Base-by-base conservation (phyloP, 2,329 filamentous ascomycete species). In the Penicillium expansum region DNA sequence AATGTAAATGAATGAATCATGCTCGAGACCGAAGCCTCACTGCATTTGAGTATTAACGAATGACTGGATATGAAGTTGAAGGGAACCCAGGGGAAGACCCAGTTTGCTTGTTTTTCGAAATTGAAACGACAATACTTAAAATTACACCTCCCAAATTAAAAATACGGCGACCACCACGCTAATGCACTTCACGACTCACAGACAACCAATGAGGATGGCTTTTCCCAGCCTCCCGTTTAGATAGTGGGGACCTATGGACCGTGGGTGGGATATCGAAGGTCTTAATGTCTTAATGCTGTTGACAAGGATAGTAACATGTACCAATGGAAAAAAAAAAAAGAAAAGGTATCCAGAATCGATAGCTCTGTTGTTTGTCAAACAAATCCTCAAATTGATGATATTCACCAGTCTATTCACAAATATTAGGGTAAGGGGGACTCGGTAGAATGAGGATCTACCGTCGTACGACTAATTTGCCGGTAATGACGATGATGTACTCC, bases 41-140 rank as follows among this genome's bases (percentile, higher is more conserved):
- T 49, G 52, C 56, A 62, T 57, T 56, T 60, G 56, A 57, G 48
- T 58, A 62, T 59, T 57, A 71, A 69, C 63, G 69, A 71, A 69
- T 67, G 69, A 69, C 60, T 71, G 62, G 38, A 47, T 53, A 33
- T 57, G 55, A 51, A 43, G 47, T 9, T 37, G 48, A 39, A 43
- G 38, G 41, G 33, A 49, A 38, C 18, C 43, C 55, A 41, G 50
- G 49, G 52, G 49, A 45, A 52, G 52, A 37, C 29, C 35, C 51
- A 47, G 29, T 49, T 16, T 42, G 39, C n/a, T 54, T 37, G 29
- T 30, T 49, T 55, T 54, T 49, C 24, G 24, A 32, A 45, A 47
- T 48, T 35, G 47, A 56, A 52, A 41, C 38, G 42, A 14, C 8
- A 32, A 30, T 52, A 56, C 48, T 27, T n/a, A 14, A 33, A 49